Base-by-base conservation (phyloP, 2,329 filamentous ascomycete species). In the Magnaporthiopsis poae region DNA sequence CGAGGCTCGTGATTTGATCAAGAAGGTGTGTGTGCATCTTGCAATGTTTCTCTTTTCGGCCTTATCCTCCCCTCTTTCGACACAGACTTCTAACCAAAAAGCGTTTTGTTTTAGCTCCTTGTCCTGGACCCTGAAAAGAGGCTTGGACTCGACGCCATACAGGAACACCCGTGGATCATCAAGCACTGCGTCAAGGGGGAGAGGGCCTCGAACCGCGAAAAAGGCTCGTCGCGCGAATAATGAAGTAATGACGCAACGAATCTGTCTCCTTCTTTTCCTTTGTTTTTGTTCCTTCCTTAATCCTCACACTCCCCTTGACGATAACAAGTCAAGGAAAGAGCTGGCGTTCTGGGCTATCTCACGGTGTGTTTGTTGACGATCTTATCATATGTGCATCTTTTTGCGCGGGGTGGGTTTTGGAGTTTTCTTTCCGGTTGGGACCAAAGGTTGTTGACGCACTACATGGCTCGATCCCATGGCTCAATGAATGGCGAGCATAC, bases 121-220 rank as follows among this genome's bases (percentile, higher is more conserved):
- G 92, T 97, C 27, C 84, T 98, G 66, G 92, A 98, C 74, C 95
- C 95, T 0, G 92, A 96, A 74, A 96, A 96, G 82, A 85, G 95
- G 70, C 90, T 99, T 72, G 86, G 92, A 3, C 85, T 99, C 13
- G 92, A 96, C 21, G 89, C 96, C 68, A 90, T 98, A 56, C 89
- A 94, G 77, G 84, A 84, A 65, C 95, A 98, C 76, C 94, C 95
- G 25, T 99, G 95, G 95, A 96, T 99, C 73, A 77, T 97, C 71
- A 98, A 97, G 82, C 91, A 98, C 77, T 98, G 94, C 76, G 84
- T 89, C 70, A 87, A 86, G 78, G 82, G 83, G n/a, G 82, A 85
- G 74, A 77, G 82, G 66, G 80, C 80, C 7, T 71, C 79, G 56
- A 83, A 81, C 74, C 80, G 80, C 67, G 85, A 85, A 71, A 82